Base-by-base conservation (phyloP, 148 eudicot genomes). In the Vaccinium myrtillus region DNA sequence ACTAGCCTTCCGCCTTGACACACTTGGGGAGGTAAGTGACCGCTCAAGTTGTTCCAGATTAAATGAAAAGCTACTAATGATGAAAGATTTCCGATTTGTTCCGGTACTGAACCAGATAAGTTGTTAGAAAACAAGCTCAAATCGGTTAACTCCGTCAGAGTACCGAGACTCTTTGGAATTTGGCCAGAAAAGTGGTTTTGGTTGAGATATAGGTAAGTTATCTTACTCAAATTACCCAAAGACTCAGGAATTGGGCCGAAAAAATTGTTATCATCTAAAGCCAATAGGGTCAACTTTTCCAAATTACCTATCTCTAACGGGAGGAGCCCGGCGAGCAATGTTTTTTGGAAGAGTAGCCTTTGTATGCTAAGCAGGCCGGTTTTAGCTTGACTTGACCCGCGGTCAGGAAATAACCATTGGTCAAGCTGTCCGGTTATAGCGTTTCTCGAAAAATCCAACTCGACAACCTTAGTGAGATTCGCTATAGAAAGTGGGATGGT, bases 1-100 rank as follows among this genome's bases (percentile, higher is more conserved):
- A 0, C 7, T 9, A 79, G 82, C 23, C 3, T 54, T 27, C 39
- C 14, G 1, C 67, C 67, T 55, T 8, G 23, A 56, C 82, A 79
- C 48, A 56, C 69, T 56, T 54, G 82, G 1, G 82, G 82, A 2
- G 82, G 82, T 46, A 79, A 79, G 0, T 56, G 49, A 43, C 82
- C 69, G 1, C 67, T 56, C 46, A 79, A 79, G 6, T 79, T 79
- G 49, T 79, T 79, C 5, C 0, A 21, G 0, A 16, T 1, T 14
- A 79, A 11, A 79, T 79, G 82, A 18, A 79, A 12, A 79, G 9
- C 50, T 25, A 55, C 51, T 63, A 79, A 18, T 2, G 82, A 79
- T 21, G 82, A 32, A 56, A 56, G 25, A 13, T 79, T 79, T 6
- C 50, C 82, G 11, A 79, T 56, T 56, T 79, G 69, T 56, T 56